These are phyloP conservation scores for Wickerhamomyces sp. DNA, from an alignment of 1,139 yeast genomes.

Conservation along the genomic window DNA sequence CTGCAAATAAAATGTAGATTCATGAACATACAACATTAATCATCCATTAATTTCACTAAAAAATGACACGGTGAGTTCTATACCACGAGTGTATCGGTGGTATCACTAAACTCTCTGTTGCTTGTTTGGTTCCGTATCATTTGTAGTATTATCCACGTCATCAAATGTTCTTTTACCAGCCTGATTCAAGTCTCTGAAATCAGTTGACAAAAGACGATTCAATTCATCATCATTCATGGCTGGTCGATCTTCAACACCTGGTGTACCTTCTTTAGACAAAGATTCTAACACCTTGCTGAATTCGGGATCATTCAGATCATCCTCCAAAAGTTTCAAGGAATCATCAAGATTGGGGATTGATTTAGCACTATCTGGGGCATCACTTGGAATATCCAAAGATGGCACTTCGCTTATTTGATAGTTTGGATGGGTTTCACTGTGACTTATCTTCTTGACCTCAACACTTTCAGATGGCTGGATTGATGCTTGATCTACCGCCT, in stretches of 20 bases:
- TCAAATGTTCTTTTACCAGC: slow-evolving; percentile 15
- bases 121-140: slow-evolving; percentile 1
- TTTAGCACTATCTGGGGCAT: background rate
- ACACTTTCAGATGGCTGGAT: too few species aligned
- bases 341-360: background rate
- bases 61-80: too few species aligned
- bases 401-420: background rate
- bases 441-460: too few species aligned
- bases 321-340: slow-evolving; percentile 5
- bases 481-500: too few species aligned
- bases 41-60: too few species aligned
- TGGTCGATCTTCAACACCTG: slow-evolving; percentile 14
- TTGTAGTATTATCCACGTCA: slow-evolving; percentile 11
- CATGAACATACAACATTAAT: too few species aligned
- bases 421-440: too few species aligned
- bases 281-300: slow-evolving; percentile 22
- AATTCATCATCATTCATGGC: slow-evolving; percentile 21
- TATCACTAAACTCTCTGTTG: background rate
- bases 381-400: background rate
- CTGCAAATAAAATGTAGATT: too few species aligned
- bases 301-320: slow-evolving; percentile 22
- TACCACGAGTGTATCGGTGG: too few species aligned
- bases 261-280: slow-evolving; percentile 22
- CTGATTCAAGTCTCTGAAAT: slow-evolving; percentile 11
- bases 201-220: slow-evolving; percentile 18